These are phyloP conservation scores for Globisporangium iwayamae DNA, from an alignment of 352 stramenopile species.

Conservation along the genomic window DNA sequence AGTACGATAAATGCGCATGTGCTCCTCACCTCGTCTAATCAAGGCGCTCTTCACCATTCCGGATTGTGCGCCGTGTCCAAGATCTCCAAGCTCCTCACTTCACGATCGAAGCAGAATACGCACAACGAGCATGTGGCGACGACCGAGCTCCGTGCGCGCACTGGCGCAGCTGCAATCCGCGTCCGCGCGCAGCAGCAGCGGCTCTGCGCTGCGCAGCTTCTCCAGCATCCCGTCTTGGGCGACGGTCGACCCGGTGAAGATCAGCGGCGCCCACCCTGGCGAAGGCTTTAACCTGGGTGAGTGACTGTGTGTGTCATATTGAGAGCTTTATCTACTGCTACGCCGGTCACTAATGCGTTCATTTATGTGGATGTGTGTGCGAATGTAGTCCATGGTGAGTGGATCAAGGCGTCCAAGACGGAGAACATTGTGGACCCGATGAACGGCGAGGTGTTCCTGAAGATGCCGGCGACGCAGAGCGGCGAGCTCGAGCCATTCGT, in stretches of 20 bases:
- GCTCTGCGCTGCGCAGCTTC: constrained; percentile 33
- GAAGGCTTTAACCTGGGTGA: constrained; percentile 88
- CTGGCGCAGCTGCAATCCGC: constrained; percentile 17
- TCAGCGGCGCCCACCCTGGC: constrained; percentile 76
- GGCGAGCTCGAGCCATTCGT: constrained; percentile 92
- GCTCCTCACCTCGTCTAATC: constrained; percentile 1
- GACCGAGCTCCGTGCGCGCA: constrained; percentile 24
- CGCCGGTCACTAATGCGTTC: neutral
- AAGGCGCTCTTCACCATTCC: constrained; percentile 1
- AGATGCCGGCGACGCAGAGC: constrained; percentile 90
- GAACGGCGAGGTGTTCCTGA: constrained; percentile 93
- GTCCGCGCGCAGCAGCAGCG: constrained; percentile 18
- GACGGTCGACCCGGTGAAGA: constrained; percentile 84
- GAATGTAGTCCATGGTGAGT: constrained; percentile 85
- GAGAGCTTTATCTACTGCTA: neutral
- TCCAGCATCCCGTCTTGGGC: constrained; percentile 88
- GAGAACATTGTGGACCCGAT: constrained; percentile 92
- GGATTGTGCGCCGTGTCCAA: neutral
- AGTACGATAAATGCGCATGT: constrained; percentile 1
- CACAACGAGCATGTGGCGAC: constrained; percentile 24
- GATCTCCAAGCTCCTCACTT: constrained; percentile 4
- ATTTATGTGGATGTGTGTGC: neutral
- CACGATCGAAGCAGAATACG: neutral
- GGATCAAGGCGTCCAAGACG: constrained; percentile 61
- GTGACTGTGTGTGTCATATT: constrained; percentile 4